Base-by-base conservation (phyloP, 2,329 filamentous ascomycete species). In the Colletotrichum eremochloae region DNA sequence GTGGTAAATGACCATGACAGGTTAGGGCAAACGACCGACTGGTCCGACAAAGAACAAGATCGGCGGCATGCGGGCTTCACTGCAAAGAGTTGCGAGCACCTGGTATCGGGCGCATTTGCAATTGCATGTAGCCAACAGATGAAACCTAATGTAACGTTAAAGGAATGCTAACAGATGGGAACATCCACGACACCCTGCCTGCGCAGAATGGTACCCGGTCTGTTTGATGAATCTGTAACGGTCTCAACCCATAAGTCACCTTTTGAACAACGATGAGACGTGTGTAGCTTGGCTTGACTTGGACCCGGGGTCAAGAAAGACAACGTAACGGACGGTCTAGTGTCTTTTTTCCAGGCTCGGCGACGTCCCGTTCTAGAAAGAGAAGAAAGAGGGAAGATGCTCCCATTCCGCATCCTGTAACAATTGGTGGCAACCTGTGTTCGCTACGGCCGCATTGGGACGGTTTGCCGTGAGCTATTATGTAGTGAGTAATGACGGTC, bases 111-210 rank as follows among this genome's bases (percentile, higher is more conserved):
- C 50, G 7, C 14, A 33, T 29, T 44, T 20, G 4, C 42, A 20
- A 40, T 33, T 6, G 29, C 24, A 2, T 40, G 38, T 40, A 40
- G 38, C 38, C 38, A 40, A 40, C 9, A 40, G 2, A 11, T 46
- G 61, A 63, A 33, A 38, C 24, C n/a, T 52, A 69, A 70, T 70
- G 66, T 65, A 65, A 72, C 55, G 40, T 70, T 65, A 7, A 55
- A 69, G 50, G 55, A 56, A 65, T 42, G 48, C 61, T 56, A 72
- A 61, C 55, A 60, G 40, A 50, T 56, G 46, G 60, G 46, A n/a
- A 53, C 52, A 11, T 40, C 15, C 36, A 42, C 56, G 20, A 7
- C 44, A 38, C 52, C 63, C 48, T 31, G 5, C 33, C 58, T 57
- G 24, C 55, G 55, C 11, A 57, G 33, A 20, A 50, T n/a, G 42